Evolutionary conservation across 2,329 filamentous ascomycete genomes (phyloP), one percentile per base, ranked within the genome.

Genomic region (Neofusicoccum umdonicola): DNA sequence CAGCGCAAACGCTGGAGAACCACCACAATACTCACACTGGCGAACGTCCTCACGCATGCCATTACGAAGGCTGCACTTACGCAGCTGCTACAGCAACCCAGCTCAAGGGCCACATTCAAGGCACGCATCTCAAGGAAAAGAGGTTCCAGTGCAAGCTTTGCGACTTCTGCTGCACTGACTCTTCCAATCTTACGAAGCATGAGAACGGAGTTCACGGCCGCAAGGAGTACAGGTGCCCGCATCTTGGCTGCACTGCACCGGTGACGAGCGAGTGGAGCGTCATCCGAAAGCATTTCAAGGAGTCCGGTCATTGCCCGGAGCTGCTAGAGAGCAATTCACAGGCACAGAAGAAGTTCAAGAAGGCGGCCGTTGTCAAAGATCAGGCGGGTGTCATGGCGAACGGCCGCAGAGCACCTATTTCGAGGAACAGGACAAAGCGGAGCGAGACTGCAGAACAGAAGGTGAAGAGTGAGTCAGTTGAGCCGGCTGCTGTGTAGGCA

Each of bases 1-100:
- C 76, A 3, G 77, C 76, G 48, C 76, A 78, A 68, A 75, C 75
- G n/a, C 74, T 77, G 58, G 74, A 77, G 45, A 78, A 78, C 45
- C 76, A 78, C 50, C 72, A 76, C 65, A 70, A 75, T 7, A 77
- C 76, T 2, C 76, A 78, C 54, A 76, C 74, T 0, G 75, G 75
- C 15, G 72, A 74, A 41, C 69, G 74, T 12, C 76, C 76, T 2
- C 77, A 77, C 37, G 69, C 72, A 7, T 78, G 76, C 57, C 71
- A 75, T 39, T 69, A 71, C 17, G 39, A 52, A 17, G 63, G 54
- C 9, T 78, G 76, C 58, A 72, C 71, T 2, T 77, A 77, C 54
- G 76, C 71, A 1, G 77, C 76, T 1, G 77, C 76, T 0, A 78
- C 76, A n/a, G 74, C 76, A 41, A 78, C 76, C 4, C 76, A 77